Base-by-base conservation (phyloP, 495 filamentous ascomycete genomes). In the Talaromyces adpressus region DNA sequence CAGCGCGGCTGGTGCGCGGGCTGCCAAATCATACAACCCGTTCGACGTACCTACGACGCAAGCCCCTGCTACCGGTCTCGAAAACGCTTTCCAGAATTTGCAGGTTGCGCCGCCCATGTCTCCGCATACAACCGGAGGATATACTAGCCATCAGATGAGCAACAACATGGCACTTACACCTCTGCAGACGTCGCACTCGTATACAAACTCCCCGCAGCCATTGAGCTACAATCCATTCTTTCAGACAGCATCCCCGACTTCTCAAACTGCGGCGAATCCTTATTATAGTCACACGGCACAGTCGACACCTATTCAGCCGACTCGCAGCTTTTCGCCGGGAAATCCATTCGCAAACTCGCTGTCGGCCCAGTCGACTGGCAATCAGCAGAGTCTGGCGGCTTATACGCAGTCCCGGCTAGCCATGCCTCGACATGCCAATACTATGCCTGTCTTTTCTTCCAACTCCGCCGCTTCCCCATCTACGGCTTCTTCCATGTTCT, bases 51-150 rank as follows among this genome's bases (percentile, higher is more conserved):
- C 77, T 59, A 74, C 57, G 69, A 75, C 69, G 61, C 76, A 69
- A 66, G 67, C 69, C 18, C 62, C 71, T 41, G 20, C 79, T 16
- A 73, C 80, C 14, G 87, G 87, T 63, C 67, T 91, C 22, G 85
- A 89, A 62, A 79, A 84, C 61, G 86, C 90, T 5, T 87, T 93
- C 69, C 88, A 91, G 71, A 84, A 83, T 63, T 77, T 93, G 68
- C 84, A 87, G n/a, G 74, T 93, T 18, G 82, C 87, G 2, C 84
- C 84, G 66, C 85, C 88, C 16, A 79, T 96, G 32, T 94, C 93
- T 70, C 91, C 91, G 0, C 85, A 96, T 73, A 87, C 88, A 23
- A 95, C 91, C 6, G 93, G 92, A 8, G 91, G 91, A 34, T 81
- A 89, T 67, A 82, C 85, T 20, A 79, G 76, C 41, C 79, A 82